Base-by-base conservation (phyloP, 208 protist species). In the Novymonas esmeraldas region DNA sequence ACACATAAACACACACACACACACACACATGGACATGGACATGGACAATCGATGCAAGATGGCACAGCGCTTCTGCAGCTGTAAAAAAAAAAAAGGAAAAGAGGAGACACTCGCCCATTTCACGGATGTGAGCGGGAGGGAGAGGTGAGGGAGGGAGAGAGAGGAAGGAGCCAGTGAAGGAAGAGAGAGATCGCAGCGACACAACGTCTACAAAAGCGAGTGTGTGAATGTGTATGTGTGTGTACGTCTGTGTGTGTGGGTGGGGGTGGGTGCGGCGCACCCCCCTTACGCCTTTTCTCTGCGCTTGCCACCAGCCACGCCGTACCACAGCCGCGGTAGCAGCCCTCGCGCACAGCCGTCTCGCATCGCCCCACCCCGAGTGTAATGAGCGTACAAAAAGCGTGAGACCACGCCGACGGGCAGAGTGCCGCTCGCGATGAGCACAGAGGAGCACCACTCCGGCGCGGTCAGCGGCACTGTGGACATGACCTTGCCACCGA, bases 401-500 rank as follows among this genome's bases (percentile, higher is more conserved):
- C 69, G 72, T 2, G 80, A 70, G 13, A 76, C 13, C 6, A 64
- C 76, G 10, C 85, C 85, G 9, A 93, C 79, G 0, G 79, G 55
- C 20, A 96, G 76, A 18, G 74, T 85, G 26, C 55, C 41, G 29
- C 69, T 81, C 3, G 79, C 87, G 28, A 88, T 76, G 6, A 64
- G 0, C 9, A 89, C 52, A 20, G 78, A 91, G 31, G 79, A 84
- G 22, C 87, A 26, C 89, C 91, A 96, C 61, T 95, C 82, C 6
- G 66, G 26, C 14, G 61, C 11, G 18, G 67, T 83, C 11, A 96
- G 63, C n/a, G 91, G 91, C 56, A 92, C 83, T 5, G 89, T 94
- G 41, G 71, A 81, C 84, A 96, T 93, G 44, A 93, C 79, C 49
- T 78, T 74, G 22, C 91, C 88, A 14, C 91, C 91, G 50, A 77